Evolutionary conservation across 2,329 filamentous ascomycete species (phyloP), one percentile per base, ranked within the genome.

Genomic region (Zasmidium cellare): DNA sequence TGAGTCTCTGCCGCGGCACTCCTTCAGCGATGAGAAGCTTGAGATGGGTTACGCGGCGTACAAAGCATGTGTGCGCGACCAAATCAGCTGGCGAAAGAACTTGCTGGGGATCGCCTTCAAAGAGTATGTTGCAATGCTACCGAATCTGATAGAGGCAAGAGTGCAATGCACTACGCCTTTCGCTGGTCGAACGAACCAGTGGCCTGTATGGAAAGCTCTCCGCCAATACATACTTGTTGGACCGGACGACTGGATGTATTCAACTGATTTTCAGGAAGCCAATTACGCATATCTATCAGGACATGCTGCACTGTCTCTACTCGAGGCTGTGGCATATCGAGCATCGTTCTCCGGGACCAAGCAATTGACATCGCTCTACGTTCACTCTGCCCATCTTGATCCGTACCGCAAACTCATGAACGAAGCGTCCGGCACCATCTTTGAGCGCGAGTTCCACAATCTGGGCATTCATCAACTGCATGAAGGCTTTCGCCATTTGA

Each of bases 201-300:
- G 53, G 55, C 64, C 58, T 9, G 57, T 66, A 5, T 68, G 62
- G 61, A 60, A 62, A 45, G 28, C 23, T 23, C 53, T 66, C 11
- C 41, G 57, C 18, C 23, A 24, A 22, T 22, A 50, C 2, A 65
- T 62, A 9, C 25, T 63, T 12, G 59, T 64, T 9, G 58, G 55
- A n/a, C 60, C 65, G 11, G 50, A 66, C 25, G 59, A 63, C 35
- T 69, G 59, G 62, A 62, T 64, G 28, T 60, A 50, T n/a, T 47
- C 56, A 12, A 58, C 57, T 11, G 57, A 58, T 18, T 41, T 46
- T 38, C 35, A 45, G 18, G 53, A 58, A 16, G 44, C 49, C 2
- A 22, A 61, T 22, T 52, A 54, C 28, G 51, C 44, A 24, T 47
- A 61, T 24, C 31, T 38, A 31, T 31, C 52, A 48, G 57, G 58